Evolutionary conservation across 495 filamentous ascomycete genomes (phyloP).

Genomic region (Staphylotrichum longicolle): DNA sequence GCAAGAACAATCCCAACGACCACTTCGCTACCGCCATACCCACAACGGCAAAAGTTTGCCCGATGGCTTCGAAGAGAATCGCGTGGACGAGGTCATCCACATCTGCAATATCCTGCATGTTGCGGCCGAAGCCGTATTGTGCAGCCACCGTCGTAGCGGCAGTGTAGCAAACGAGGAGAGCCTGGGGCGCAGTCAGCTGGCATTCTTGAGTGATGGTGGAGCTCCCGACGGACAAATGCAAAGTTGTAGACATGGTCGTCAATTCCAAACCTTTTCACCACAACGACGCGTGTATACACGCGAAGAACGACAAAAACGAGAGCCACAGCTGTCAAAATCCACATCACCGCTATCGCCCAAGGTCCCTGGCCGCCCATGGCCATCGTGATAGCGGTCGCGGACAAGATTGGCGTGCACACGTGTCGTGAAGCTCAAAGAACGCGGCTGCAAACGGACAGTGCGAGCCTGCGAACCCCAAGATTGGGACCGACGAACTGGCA

Average conservation of each 20-base stretch:
- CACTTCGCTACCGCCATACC: slow-evolving; percentile 2
- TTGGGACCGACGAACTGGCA: no score
- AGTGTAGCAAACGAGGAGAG: neutral
- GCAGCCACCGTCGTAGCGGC: neutral
- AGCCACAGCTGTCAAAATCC: neutral
- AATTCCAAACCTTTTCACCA: neutral
- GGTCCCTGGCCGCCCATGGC: neutral
- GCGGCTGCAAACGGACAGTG: no score
- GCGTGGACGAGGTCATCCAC: neutral
- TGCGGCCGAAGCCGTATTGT: neutral
- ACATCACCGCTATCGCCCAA: neutral
- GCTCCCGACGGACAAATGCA: neutral
- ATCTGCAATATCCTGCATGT: neutral
- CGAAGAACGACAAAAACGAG: neutral
- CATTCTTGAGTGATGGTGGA: neutral
- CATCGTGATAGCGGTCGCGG: neutral
- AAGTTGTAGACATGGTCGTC: slow-evolving; percentile 7
- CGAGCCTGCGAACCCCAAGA: no score
- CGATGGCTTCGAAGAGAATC: slow-evolving; percentile 1
- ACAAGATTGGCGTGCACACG: neutral
- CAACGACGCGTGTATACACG: neutral
- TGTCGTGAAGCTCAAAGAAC: no score
- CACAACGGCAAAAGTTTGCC: neutral
- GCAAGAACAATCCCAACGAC: neutral
- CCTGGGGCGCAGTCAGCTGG: neutral